These are phyloP conservation scores for Boletus rex-veris DNA, from an alignment of 768 basidiomycete genomes.

Conservation along the genomic window DNA sequence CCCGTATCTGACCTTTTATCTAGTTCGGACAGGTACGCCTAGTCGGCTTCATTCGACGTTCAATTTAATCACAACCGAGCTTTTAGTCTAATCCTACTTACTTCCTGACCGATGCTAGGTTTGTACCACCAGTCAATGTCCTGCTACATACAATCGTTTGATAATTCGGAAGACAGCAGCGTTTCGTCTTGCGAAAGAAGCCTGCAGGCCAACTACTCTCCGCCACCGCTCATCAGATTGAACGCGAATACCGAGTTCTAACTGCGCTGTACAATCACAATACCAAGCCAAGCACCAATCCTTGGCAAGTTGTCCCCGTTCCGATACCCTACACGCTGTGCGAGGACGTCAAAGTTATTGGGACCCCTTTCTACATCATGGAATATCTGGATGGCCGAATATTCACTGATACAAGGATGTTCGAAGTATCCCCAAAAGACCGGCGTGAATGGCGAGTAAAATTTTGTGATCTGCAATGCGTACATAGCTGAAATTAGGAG, in stretches of 20 bases:
- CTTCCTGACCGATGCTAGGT: conserved; percentile 79
- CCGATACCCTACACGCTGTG: conserved; percentile 84
- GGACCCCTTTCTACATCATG: conserved; percentile 96
- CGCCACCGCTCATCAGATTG: conserved; percentile 90
- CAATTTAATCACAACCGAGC: not conserved
- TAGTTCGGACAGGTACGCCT: conserved; percentile 82
- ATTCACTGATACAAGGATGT: conserved; percentile 82
- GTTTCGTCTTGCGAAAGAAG: conserved; percentile 89
- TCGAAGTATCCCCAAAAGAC: conserved; percentile 57
- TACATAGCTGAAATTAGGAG: not conserved
- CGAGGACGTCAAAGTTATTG: conserved; percentile 71
- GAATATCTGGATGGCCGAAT: conserved; percentile 92
- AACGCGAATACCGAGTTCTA: conserved; percentile 86
- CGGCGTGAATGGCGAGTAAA: conserved; percentile 65
- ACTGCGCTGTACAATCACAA: conserved; percentile 77
- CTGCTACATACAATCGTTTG: not conserved
- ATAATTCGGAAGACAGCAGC: conserved; percentile 39
- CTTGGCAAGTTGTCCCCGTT: conserved; percentile 65
- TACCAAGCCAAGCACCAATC: conserved; percentile 43
- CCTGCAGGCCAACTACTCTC: conserved; percentile 86
- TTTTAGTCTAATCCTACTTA: conserved; percentile 93
- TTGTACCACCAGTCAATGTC: conserved; percentile 21
- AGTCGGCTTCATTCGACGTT: not conserved
- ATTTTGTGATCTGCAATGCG: not conserved
- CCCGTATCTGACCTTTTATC: conserved; percentile 1